Conservation (phyloP, 2,329 filamentous ascomycete species). For the Colletotrichum graminicola region DNA sequence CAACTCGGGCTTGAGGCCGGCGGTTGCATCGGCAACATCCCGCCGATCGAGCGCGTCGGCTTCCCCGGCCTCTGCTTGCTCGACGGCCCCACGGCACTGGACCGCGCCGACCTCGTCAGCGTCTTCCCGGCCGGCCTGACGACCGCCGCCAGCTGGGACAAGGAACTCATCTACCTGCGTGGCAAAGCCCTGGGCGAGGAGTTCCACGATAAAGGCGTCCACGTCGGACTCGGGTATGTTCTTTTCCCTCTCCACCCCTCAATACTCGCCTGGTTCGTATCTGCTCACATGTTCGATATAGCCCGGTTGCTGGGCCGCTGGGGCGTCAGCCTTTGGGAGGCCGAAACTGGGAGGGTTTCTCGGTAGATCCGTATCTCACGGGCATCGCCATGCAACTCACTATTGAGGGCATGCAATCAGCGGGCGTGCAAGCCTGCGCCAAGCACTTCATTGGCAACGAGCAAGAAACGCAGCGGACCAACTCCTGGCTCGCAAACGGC, state of each 20-base stretch:
- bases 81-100: slow-evolving; percentile 80
- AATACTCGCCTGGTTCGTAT: not conserved
- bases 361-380: slow-evolving; percentile 80
- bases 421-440: slow-evolving; percentile 54
- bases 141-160: slow-evolving; percentile 84
- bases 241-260: no score
- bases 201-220: slow-evolving; percentile 76
- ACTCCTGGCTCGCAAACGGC: slow-evolving; percentile 57
- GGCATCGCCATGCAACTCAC: slow-evolving; percentile 74
- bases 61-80: slow-evolving; percentile 84
- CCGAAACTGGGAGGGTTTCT: slow-evolving; percentile 88
- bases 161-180: slow-evolving; percentile 77
- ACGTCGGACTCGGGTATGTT: slow-evolving; percentile 74
- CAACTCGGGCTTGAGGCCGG: slow-evolving; percentile 79
- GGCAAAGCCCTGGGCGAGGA: slow-evolving; percentile 79
- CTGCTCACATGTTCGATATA: slow-evolving; percentile 5
- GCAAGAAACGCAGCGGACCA: slow-evolving; percentile 70
- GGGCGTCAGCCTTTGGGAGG: slow-evolving; percentile 80
- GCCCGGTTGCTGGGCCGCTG: slow-evolving; percentile 79
- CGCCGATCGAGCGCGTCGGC: slow-evolving; percentile 65
- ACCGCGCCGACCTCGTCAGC: slow-evolving; percentile 61
- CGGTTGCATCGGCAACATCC: slow-evolving; percentile 74
- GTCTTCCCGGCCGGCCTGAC: slow-evolving; percentile 83
- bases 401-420: slow-evolving; percentile 67
- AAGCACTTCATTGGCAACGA: slow-evolving; percentile 78